A percentile compares a stretch with the other conserved stretches of the same genome.
Conservation (phyloP, 108 stramenopile species). For the Tribonema minus region DNA sequence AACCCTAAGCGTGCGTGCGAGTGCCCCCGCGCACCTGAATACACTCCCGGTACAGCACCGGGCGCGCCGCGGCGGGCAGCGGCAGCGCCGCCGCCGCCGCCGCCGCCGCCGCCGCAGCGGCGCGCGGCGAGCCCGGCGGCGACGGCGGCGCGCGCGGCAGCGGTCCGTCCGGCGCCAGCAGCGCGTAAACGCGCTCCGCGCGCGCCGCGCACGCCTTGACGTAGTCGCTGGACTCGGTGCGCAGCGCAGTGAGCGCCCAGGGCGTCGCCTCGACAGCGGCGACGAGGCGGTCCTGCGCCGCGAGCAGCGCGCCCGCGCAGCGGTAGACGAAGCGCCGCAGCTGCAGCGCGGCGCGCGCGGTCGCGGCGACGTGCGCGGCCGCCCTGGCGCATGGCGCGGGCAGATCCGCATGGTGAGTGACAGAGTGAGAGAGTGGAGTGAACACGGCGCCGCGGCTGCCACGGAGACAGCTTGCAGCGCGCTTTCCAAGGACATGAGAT, state of each 20-base stretch:
- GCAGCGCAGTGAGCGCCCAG: not conserved
- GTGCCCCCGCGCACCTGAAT: no score
- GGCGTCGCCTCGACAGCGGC: not conserved
- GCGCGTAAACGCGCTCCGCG: conserved; percentile 5
- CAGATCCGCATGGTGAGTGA: no score
- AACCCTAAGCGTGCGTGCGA: no score
- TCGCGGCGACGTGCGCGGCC: not conserved
- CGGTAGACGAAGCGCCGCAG: conserved; percentile 22
- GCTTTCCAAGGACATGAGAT: no score
- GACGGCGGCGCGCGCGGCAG: not conserved
- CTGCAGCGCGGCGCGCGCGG: conserved; percentile 11
- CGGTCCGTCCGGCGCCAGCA: not conserved
- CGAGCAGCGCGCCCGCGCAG: not conserved
- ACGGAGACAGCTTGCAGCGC: no score
- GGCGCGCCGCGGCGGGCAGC: no score
- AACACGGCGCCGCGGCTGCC: no score
- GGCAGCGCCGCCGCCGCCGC: conserved; percentile 54
- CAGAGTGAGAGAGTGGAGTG: no score
- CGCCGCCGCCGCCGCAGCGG: conserved; percentile 2
- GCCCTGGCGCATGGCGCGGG: not conserved
- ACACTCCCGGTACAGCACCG: no score
- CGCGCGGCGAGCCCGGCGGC: not conserved
- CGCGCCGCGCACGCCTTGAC: not conserved
- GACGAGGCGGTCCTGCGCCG: not conserved
- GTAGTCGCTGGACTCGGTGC: conserved; percentile 20